Percentiles rank a stretch among this genome's conserved stretches.
These are phyloP conservation scores for Reticulomyxa filosa DNA, from an alignment of 78 protist species.

Conservation along the genomic window DNA sequence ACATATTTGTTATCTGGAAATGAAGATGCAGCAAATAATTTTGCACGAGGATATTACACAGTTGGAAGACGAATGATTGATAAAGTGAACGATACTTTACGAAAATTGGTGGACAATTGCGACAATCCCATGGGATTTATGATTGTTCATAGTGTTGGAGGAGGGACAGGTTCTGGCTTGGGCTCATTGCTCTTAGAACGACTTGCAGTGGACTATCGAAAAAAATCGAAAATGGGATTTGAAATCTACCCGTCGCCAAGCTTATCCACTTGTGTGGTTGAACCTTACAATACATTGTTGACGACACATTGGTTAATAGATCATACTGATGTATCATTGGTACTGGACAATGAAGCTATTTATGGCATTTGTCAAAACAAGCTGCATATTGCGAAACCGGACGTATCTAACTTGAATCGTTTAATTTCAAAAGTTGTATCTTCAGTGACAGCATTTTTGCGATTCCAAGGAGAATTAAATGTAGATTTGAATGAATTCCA, in stretches of 20 bases:
- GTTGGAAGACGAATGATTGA: slow-evolving; percentile 84
- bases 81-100: slow-evolving; percentile 58
- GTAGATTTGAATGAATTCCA: no score
- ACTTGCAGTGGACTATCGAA: slow-evolving; percentile 86
- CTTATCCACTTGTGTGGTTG: neutral
- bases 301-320: neutral
- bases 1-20: slow-evolving; percentile 87
- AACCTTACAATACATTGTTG: neutral
- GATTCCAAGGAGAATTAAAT: no score
- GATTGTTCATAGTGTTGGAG: slow-evolving; percentile 48
- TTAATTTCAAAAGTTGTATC: neutral
- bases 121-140: slow-evolving; percentile 71
- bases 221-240: slow-evolving; percentile 86
- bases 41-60: slow-evolving; percentile 97
- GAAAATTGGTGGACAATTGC: slow-evolving; percentile 89
- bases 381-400: neutral
- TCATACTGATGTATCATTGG: neutral
- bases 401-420: neutral
- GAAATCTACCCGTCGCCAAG: no score
- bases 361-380: neutral
- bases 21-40: slow-evolving; percentile 97
- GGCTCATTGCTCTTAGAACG: slow-evolving; percentile 86
- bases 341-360: neutral
- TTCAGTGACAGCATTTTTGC: neutral
- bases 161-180: slow-evolving; percentile 97